These are phyloP conservation scores for Alternaria gansuensis DNA, from an alignment of 2,329 filamentous ascomycete genomes.

Conservation along the genomic window DNA sequence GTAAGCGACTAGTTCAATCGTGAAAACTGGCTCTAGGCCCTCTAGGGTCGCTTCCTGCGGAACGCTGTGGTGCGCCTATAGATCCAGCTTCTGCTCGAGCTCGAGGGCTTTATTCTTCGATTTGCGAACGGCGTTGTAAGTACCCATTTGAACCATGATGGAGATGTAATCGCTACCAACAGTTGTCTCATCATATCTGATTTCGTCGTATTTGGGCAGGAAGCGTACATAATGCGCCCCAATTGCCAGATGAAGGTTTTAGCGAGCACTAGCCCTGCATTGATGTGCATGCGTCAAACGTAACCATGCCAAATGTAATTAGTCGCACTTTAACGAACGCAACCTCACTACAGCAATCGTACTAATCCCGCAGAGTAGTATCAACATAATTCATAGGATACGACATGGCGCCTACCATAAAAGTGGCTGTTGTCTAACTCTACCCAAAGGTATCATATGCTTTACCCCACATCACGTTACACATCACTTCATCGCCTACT, in stretches of 20 bases:
- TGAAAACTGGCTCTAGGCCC: background rate
- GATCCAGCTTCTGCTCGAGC: background rate
- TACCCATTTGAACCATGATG: background rate
- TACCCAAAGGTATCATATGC: constrained; percentile 56
- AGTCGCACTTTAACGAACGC: background rate
- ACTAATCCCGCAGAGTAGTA: background rate
- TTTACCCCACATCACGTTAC: background rate
- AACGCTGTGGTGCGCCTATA: background rate
- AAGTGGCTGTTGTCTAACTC: constrained; percentile 61
- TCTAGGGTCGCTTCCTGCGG: background rate
- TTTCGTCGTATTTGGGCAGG: background rate
- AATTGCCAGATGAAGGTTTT: constrained; percentile 13
- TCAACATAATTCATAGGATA: background rate
- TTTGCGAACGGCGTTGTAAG: background rate
- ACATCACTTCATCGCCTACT: background rate
- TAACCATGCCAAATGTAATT: constrained; percentile 8
- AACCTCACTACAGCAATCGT: background rate
- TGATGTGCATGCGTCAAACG: constrained; percentile 7
- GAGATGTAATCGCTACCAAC: background rate
- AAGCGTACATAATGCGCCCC: background rate
- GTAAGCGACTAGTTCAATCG: background rate
- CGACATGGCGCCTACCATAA: constrained; percentile 56
- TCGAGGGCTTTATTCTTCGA: background rate
- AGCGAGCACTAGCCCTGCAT: constrained; percentile 25
- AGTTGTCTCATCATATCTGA: background rate